Evolutionary conservation across 768 basidiomycete species (phyloP).

Genomic region (Baorangia bicolor): DNA sequence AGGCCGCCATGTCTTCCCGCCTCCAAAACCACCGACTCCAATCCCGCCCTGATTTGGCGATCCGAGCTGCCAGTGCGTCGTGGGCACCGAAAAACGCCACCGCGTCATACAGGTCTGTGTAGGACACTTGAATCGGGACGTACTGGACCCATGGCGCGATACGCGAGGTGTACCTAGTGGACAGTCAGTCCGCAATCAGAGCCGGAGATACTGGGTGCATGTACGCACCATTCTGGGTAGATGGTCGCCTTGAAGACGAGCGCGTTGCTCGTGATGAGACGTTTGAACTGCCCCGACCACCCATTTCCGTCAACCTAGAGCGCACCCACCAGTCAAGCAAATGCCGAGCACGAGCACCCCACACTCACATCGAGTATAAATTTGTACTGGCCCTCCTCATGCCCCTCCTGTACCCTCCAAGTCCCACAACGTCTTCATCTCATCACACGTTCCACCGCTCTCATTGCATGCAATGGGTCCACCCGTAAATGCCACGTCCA

Average conservation of each 20-base stretch:
- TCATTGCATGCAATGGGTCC: slow-evolving; percentile 41
- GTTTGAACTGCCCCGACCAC: slow-evolving; percentile 65
- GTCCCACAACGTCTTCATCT: too few relatives aligned
- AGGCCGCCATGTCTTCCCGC: slow-evolving; percentile 54
- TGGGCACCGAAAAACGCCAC: slow-evolving; percentile 72
- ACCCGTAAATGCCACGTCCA: too few relatives aligned
- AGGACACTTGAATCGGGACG: slow-evolving; percentile 62
- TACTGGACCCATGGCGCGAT: slow-evolving; percentile 72
- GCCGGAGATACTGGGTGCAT: too few relatives aligned
- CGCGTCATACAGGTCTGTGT: slow-evolving; percentile 66
- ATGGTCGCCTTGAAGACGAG: too few relatives aligned
- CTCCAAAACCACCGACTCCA: slow-evolving; percentile 53
- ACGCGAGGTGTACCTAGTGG: slow-evolving; percentile 49
- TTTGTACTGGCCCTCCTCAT: slow-evolving; percentile 51
- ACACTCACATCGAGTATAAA: slow-evolving; percentile 45
- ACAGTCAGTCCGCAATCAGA: not conserved
- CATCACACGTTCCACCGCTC: slow-evolving; percentile 33
- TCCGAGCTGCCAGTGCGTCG: slow-evolving; percentile 54
- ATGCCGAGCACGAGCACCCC: not conserved
- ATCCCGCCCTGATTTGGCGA: too few relatives aligned
- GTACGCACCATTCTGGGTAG: too few relatives aligned
- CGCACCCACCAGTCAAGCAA: not conserved
- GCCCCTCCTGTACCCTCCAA: slow-evolving; percentile 39
- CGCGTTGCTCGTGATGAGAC: slow-evolving; percentile 58
- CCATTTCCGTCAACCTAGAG: slow-evolving; percentile 61